Percentiles rank a stretch among this genome's conserved stretches.
phyloP scores from a whole-genome alignment of 257 asterid genomes.

The Ballota nigra region DNA sequence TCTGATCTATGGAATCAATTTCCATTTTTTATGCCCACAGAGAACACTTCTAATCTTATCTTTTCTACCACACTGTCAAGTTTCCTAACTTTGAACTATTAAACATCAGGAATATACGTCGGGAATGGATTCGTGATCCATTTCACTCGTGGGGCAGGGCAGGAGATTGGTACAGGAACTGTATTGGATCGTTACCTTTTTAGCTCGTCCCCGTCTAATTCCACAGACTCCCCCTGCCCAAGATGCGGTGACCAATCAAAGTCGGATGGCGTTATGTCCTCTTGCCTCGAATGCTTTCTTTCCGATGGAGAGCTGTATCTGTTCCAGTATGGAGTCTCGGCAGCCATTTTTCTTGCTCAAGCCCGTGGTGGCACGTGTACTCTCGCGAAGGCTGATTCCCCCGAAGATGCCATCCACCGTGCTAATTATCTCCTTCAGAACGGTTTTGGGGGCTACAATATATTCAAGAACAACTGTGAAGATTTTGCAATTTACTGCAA shows the following conservation, averaged over 20 bases:
- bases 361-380: conserved; percentile 93
- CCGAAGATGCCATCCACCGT: conserved; percentile 61
- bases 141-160: conserved; percentile 85
- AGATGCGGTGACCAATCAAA: conserved; percentile 69
- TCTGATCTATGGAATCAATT: not conserved
- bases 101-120: conserved; percentile 64
- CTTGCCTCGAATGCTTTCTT: conserved; percentile 91
- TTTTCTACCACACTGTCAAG: not conserved
- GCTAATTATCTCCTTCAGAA: conserved; percentile 70
- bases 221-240: conserved; percentile 62
- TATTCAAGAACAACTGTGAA: conserved; percentile 88
- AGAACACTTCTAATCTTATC: not conserved
- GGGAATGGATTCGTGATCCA: conserved; percentile 79
- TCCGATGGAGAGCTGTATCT: conserved; percentile 59
- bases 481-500: conserved; percentile 90
- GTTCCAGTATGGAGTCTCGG: conserved; percentile 59
- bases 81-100: conserved; percentile 19
- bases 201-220: conserved; percentile 65
- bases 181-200: conserved; percentile 51
- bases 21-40: not conserved
- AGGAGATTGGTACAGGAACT: conserved; percentile 86
- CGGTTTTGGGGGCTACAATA: conserved; percentile 70
- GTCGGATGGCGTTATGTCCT: conserved; percentile 65
- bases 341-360: conserved; percentile 58
- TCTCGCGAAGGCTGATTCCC: conserved; percentile 62